phyloP scores from a whole-genome alignment of 2,329 filamentous ascomycete genomes.

The Microthyrium microscopicum region DNA sequence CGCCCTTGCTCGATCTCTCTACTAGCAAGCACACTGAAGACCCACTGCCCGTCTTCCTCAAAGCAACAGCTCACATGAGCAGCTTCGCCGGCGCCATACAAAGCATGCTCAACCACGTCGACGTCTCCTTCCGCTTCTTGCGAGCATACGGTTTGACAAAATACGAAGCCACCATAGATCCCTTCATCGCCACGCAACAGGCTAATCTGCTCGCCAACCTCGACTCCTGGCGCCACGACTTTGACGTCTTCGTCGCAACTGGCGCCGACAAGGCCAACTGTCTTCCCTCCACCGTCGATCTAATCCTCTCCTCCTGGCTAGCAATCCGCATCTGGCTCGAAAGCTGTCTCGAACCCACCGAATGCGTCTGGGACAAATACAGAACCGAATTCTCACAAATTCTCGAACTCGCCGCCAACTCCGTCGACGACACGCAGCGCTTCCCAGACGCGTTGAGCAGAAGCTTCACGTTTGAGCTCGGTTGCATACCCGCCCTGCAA shows the following conservation, averaged over 20 bases:
- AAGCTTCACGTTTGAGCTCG: slow-evolving; percentile 1
- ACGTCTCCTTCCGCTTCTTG: background rate
- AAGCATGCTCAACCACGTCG: background rate
- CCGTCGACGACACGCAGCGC: background rate
- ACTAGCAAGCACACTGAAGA: too few relatives aligned
- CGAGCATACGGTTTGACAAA: background rate
- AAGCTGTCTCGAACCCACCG: background rate
- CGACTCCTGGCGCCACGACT: background rate
- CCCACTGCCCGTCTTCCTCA: background rate
- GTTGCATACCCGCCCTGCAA: slow-evolving; percentile 1
- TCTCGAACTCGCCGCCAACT: background rate
- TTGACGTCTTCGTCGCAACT: background rate
- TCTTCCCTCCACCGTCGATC: background rate
- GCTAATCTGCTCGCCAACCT: background rate
- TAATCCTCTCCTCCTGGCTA: background rate
- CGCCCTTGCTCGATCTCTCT: background rate
- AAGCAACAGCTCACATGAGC: background rate
- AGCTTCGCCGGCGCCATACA: background rate
- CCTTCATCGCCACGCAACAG: background rate
- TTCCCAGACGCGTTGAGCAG: background rate
- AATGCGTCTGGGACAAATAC: slow-evolving; percentile 4
- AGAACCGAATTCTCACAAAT: background rate
- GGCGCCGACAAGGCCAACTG: background rate
- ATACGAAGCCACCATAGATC: background rate
- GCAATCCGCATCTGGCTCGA: slow-evolving; percentile 1